phyloP scores from a whole-genome alignment of 331 rosid genomes.

The Spiraea crenata region DNA sequence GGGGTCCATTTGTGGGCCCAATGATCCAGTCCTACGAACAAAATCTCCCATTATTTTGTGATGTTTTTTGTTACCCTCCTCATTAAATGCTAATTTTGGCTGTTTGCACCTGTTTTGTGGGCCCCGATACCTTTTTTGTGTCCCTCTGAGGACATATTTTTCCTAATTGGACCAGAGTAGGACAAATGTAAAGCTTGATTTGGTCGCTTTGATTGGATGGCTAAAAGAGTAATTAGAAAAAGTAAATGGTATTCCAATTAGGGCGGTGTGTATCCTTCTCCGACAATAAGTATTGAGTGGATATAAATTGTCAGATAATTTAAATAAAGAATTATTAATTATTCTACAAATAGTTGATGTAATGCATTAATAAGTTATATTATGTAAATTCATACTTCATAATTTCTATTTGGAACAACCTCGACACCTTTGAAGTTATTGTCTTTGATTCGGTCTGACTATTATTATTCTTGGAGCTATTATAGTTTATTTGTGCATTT shows the following conservation, averaged over 20 bases:
- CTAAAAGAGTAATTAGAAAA: no score
- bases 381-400: no score
- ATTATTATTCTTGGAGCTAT: neutral
- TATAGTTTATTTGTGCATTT: neutral
- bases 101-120: slow-evolving; percentile 39
- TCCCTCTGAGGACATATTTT: slow-evolving; percentile 32
- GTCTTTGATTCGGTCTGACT: neutral
- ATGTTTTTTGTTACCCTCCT: slow-evolving; percentile 46
- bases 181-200: slow-evolving; percentile 29
- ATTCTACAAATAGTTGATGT: no score
- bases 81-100: slow-evolving; percentile 57
- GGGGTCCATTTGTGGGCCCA: slow-evolving; percentile 30
- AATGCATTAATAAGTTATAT: no score
- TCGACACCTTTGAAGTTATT: neutral
- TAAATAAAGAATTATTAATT: no score
- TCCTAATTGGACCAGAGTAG: slow-evolving; percentile 23
- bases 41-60: slow-evolving; percentile 44
- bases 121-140: slow-evolving; percentile 19
- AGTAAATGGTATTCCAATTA: no score
- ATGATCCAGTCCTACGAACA: slow-evolving; percentile 32
- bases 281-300: no score
- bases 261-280: no score
- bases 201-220: slow-evolving; percentile 14
- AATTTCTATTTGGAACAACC: neutral
- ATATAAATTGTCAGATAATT: no score